These are phyloP conservation scores for Daldinia loculata DNA, from an alignment of 495 filamentous ascomycete species.

Conservation along the genomic window DNA sequence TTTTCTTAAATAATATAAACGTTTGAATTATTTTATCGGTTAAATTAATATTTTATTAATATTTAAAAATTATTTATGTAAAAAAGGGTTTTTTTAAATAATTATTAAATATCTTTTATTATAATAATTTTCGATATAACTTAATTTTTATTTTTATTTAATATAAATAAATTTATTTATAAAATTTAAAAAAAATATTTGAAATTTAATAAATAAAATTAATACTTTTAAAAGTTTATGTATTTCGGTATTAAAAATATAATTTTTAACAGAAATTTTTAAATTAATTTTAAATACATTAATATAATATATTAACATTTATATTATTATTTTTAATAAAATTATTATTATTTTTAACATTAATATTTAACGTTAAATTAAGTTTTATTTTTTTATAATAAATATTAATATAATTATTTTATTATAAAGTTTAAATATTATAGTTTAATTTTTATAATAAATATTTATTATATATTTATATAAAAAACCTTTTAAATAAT, in stretches of 20 bases:
- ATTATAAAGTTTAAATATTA: background rate
- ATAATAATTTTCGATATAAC: background rate
- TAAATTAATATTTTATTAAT: too few species aligned
- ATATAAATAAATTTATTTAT: background rate
- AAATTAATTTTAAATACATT: background rate
- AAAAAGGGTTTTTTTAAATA: background rate
- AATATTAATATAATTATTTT: background rate
- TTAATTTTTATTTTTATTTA: background rate
- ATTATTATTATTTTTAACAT: background rate
- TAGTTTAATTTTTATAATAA: background rate
- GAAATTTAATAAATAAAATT: too few species aligned
- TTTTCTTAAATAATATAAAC: too few species aligned
- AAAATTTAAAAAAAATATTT: background rate
- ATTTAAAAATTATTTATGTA: background rate
- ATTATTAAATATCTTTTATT: background rate
- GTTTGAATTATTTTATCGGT: too few species aligned
- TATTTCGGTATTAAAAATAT: background rate
- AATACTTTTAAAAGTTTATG: background rate
- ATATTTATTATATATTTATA: slow-evolving; percentile 2
- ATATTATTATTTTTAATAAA: background rate
- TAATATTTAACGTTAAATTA: background rate
- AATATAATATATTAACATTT: background rate
- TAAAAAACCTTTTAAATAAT: background rate
- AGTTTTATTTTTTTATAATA: background rate
- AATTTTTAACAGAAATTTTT: background rate